phyloP scores from a whole-genome alignment of 2,329 filamentous ascomycete genomes.

The Penicillium brevicompactum region DNA sequence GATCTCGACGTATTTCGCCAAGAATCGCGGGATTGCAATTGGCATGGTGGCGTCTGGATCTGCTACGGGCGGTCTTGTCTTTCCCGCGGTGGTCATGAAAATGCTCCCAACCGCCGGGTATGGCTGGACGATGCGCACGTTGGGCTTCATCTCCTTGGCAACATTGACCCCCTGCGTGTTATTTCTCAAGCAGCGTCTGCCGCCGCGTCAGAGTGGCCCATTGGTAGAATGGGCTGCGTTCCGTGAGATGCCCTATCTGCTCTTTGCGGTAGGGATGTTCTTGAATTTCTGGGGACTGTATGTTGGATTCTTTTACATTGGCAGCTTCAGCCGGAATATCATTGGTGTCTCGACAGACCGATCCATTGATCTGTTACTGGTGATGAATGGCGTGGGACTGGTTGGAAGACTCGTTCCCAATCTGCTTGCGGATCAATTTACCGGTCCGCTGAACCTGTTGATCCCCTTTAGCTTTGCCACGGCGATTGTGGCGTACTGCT shows the following conservation, averaged over 20 bases:
- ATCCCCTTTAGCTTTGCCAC: conserved; percentile 52
- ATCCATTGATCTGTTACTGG: conserved; percentile 63
- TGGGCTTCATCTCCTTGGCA: conserved; percentile 62
- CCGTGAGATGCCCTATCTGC: conserved; percentile 51
- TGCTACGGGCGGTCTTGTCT: conserved; percentile 64
- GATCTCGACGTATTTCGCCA: conserved; percentile 63
- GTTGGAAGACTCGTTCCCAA: conserved; percentile 62
- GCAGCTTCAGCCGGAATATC: conserved; percentile 42
- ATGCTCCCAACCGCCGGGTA: conserved; percentile 64
- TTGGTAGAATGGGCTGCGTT: conserved; percentile 56
- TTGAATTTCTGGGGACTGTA: conserved; percentile 57
- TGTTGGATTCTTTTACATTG: conserved; percentile 55
- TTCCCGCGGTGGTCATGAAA: conserved; percentile 60
- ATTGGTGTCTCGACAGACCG: conserved; percentile 45
- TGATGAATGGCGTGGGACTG: conserved; percentile 66
- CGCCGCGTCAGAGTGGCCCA: conserved; percentile 53
- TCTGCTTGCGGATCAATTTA: conserved; percentile 58
- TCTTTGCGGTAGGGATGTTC: conserved; percentile 47
- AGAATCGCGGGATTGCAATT: conserved; percentile 61
- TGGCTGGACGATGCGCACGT: conserved; percentile 64
- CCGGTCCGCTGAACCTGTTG: conserved; percentile 64
- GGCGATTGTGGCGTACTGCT: conserved; percentile 52
- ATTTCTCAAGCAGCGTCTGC: conserved; percentile 53
- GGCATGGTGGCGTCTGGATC: conserved; percentile 63
- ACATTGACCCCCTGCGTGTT: conserved; percentile 45